Base-by-base conservation (phyloP, 2,329 filamentous ascomycete genomes). In the Colletotrichum lini region DNA sequence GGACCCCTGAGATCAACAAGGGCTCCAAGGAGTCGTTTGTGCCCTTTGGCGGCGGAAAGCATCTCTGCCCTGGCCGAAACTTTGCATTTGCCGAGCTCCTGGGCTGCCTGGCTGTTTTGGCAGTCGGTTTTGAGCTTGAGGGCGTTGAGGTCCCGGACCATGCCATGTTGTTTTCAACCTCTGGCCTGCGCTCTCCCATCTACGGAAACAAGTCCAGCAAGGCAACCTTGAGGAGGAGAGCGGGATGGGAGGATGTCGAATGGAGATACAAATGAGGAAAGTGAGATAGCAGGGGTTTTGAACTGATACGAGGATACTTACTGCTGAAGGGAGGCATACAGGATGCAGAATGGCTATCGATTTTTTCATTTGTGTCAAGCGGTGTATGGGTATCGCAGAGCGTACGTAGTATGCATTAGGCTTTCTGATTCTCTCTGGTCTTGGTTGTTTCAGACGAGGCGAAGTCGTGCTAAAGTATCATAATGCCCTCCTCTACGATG, bases 71-170 rank as follows among this genome's bases (percentile, higher is more conserved):
- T 0, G 80, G 80, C 0, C 73, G 80, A 0, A 77, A 78, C 40
- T 80, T 82, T 65, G 80, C 80, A 0, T 66, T 76, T n/a, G 70
- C 78, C 0, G 80, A 82, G 73, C 77, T 75, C 23, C 57, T 79
- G 59, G 77, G 74, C 2, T 56, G 76, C 12, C 53, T 76, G 45
- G 70, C 63, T 3, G 72, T 73, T 5, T 38, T 78, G 18, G 72
- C 75, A 9, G 65, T 77, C 7, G 76, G 75, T 2, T 79, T 74
- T 42, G 76, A 78, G 23, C 59, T 77, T 16, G 70, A 77, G 9
- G 77, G 76, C 0, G 53, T 76, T 9, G 61, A 26, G 3, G 50
- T 77, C 16, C 77, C 78, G 0, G 73, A 73, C 23, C 57, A 63
- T 30, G 70, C 35, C 35, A 65, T 35, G 70, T 63, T 47, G 26